Base-by-base conservation (phyloP, 345 rosid genomes). In the Hibiscus trionum region DNA sequence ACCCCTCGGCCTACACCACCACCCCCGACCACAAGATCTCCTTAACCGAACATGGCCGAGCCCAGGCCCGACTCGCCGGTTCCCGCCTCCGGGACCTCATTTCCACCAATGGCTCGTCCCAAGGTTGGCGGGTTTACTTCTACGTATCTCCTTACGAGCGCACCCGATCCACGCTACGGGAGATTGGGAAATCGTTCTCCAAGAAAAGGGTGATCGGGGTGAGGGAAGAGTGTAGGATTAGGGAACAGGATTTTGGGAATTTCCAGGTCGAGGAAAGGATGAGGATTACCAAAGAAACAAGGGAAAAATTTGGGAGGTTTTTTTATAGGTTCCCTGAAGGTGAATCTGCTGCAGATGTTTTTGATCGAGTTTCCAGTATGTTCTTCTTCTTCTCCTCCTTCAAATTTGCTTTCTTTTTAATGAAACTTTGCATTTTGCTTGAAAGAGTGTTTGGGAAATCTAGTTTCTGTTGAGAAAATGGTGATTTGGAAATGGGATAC, bases 221-320 rank as follows among this genome's bases (percentile, higher is more conserved):
- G 24, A 83, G 97, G 44, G 98, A 94, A 70, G 98, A 91, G 84
- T 88, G 96, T 47, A 78, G 99, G 53, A 78, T 95, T 14, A 69
- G 99, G 37, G 99, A 95, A 59, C 99, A 95, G 81, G 99, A 95
- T 79, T 95, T 95, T 70, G 99, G 97, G 67, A 95, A 95, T 71
- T 95, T 95, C 11, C 97, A 95, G 90, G 90, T 90, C 1, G 74
- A 78, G 73, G 99, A 90, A 79, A 72, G 99, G 57, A 95, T 95
- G 97, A 81, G 78, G 71, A 79, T 27, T 31, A 85, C 90, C 15
- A 92, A 90, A 72, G 86, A 86, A 82, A 81, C 87, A 0, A 81
- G 97, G 68, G 90, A 89, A 77, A 73, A 79, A 33, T 95, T 92
- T 74, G 99, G 97, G 4, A 80, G 99, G 39, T 33, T 95, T 90